phyloP scores from a whole-genome alignment of 352 stramenopile genomes.

The Pythium monospermum region DNA sequence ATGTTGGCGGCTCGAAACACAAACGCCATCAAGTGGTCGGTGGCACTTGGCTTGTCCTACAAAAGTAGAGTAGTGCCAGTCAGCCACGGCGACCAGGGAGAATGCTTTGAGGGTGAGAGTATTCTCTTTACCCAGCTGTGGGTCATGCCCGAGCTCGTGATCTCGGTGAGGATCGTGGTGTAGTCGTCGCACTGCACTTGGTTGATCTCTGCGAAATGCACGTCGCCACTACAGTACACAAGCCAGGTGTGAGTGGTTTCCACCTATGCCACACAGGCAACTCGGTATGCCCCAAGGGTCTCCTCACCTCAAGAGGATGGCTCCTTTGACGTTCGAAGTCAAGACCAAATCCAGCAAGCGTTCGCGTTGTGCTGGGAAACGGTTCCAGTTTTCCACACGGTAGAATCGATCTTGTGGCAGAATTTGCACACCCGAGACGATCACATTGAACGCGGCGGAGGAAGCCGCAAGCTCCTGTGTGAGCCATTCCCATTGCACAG shows the following conservation, averaged over 20 bases:
- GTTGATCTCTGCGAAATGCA: conserved; percentile 71
- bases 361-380: conserved; percentile 45
- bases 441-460: conserved; percentile 59
- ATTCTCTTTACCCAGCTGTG: conserved; percentile 54
- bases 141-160: conserved; percentile 82
- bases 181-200: conserved; percentile 51
- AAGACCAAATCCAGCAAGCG: conserved; percentile 57
- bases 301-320: conserved; percentile 49
- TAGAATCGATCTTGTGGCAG: conserved; percentile 39
- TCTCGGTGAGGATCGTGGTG: conserved; percentile 23
- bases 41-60: neutral
- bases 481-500: conserved; percentile 41
- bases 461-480: conserved; percentile 33
- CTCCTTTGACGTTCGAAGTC: conserved; percentile 32
- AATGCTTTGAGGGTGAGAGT: conserved; percentile 3
- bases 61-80: neutral
- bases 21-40: conserved; percentile 2
- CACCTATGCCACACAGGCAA: neutral
- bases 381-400: conserved; percentile 52
- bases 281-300: neutral
- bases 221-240: conserved; percentile 39
- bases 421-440: conserved; percentile 69
- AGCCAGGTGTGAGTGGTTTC: neutral
- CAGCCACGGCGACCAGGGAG: too few relatives aligned
- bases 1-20: conserved; percentile 21